These are phyloP conservation scores for Cryphonectria parasitica DNA, from an alignment of 2,329 filamentous ascomycete genomes.

Conservation along the genomic window DNA sequence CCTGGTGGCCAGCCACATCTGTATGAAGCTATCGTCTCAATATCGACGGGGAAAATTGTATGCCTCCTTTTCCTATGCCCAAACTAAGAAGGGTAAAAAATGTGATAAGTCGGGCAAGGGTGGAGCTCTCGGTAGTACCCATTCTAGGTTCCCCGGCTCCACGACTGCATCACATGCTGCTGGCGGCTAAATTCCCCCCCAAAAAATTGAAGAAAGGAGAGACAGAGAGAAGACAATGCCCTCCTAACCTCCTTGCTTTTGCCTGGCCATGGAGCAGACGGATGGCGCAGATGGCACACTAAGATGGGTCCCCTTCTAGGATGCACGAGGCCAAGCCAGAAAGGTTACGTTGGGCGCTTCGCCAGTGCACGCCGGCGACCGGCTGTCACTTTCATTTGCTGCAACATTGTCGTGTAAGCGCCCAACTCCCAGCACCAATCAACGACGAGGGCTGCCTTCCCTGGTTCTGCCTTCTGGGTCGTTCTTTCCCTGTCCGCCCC, in stretches of 20 bases:
- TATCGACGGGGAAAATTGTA: not conserved
- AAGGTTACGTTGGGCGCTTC: constrained; percentile 28
- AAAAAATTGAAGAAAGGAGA: not conserved
- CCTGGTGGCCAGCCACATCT: not conserved
- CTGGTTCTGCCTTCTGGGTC: not conserved
- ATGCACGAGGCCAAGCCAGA: constrained; percentile 7
- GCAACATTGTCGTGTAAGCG: constrained; percentile 25
- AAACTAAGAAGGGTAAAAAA: not conserved
- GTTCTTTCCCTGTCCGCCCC: not conserved
- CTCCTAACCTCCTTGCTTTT: not conserved
- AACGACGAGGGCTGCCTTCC: constrained; percentile 7
- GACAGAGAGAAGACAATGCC: not conserved
- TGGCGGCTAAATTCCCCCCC: not conserved
- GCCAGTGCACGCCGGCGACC: constrained; percentile 6
- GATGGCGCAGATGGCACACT: not conserved
- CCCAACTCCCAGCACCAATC: constrained; percentile 26
- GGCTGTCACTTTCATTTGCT: constrained; percentile 24
- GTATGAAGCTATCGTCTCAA: constrained; percentile 5
- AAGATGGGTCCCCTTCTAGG: not conserved
- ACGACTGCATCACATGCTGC: not conserved
- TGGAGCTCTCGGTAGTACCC: constrained; percentile 21
- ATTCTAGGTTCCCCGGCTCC: not conserved
- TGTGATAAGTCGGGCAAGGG: constrained; percentile 18
- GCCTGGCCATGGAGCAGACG: not conserved
- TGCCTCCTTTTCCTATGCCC: not conserved